Percentiles rank a stretch among this genome's conserved stretches.
Evolutionary conservation across 1,284 basidiomycete species (phyloP).

Genomic region (Tilletia walkeri): DNA sequence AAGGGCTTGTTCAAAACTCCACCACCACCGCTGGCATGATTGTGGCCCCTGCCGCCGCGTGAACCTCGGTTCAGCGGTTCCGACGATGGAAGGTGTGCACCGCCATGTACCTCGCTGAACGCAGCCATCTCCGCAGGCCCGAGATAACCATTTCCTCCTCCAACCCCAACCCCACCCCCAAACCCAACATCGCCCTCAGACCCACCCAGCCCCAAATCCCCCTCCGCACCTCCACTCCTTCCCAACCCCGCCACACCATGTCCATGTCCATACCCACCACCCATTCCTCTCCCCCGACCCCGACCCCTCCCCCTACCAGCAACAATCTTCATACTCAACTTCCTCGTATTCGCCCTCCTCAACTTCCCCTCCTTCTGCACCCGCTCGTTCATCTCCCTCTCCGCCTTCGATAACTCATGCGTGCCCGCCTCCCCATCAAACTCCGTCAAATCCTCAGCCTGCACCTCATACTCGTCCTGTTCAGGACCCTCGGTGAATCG

Average conservation of each 20-base stretch:
- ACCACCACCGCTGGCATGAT: not conserved
- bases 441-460: constrained; percentile 71
- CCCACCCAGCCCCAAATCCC: not conserved
- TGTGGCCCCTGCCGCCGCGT: not conserved
- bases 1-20: no score
- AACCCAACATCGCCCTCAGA: not conserved
- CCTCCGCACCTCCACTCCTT: not conserved
- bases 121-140: constrained; percentile 7
- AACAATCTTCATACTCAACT: constrained; percentile 2
- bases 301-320: not conserved
- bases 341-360: constrained; percentile 62
- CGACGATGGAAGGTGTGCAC: not conserved
- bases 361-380: constrained; percentile 70
- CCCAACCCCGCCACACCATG: not conserved
- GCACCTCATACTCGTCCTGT: constrained; percentile 60
- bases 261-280: no score
- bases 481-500: constrained; percentile 56
- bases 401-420: constrained; percentile 63
- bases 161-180: no score
- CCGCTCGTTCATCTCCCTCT: constrained; percentile 65
- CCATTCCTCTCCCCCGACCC: not conserved
- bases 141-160: not conserved
- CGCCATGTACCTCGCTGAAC: constrained; percentile 15
- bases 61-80: not conserved
- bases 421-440: constrained; percentile 73